phyloP scores from a whole-genome alignment of 805 yeast genomes.

The Candida peoriensis region DNA sequence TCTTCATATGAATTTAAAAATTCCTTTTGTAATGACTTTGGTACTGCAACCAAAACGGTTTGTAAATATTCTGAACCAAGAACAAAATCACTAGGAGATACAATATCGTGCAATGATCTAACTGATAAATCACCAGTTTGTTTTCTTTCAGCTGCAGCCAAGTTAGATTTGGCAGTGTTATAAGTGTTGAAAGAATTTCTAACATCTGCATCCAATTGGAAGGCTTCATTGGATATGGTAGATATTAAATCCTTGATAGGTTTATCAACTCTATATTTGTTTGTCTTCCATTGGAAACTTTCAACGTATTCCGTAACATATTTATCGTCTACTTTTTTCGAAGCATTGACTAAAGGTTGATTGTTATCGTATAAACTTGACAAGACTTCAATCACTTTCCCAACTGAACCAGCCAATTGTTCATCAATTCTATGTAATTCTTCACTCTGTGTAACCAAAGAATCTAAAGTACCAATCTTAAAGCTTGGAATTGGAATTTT shows the following conservation, averaged over 20 bases:
- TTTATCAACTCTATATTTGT: conserved; percentile 81
- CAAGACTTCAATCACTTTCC: conserved; percentile 74
- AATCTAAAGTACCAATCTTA: conserved; percentile 92
- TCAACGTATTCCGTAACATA: conserved; percentile 63
- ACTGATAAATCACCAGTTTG: conserved; percentile 91
- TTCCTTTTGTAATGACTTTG: conserved; percentile 53
- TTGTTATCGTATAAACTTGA: conserved; percentile 40
- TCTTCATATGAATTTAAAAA: conserved; percentile 74
- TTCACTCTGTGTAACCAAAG: conserved; percentile 84
- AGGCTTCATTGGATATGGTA: conserved; percentile 68
- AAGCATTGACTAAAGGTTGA: conserved; percentile 37
- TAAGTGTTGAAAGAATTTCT: conserved; percentile 69
- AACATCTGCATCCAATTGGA: conserved; percentile 81
- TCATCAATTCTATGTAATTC: conserved; percentile 78
- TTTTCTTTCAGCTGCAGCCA: conserved; percentile 86
- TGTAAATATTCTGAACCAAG: conserved; percentile 80
- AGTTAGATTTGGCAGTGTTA: conserved; percentile 75
- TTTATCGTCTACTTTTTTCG: conserved; percentile 47
- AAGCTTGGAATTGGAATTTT: conserved; percentile 71
- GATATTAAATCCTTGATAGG: conserved; percentile 72
- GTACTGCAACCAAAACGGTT: conserved; percentile 86
- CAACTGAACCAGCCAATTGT: conserved; percentile 65
- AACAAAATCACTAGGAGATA: conserved; percentile 77
- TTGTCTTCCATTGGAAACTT: conserved; percentile 80
- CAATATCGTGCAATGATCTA: conserved; percentile 84